Evolutionary conservation across 371 early-diverging fungal genomes (phyloP).

Genomic region (Fennellomyces sp.): DNA sequence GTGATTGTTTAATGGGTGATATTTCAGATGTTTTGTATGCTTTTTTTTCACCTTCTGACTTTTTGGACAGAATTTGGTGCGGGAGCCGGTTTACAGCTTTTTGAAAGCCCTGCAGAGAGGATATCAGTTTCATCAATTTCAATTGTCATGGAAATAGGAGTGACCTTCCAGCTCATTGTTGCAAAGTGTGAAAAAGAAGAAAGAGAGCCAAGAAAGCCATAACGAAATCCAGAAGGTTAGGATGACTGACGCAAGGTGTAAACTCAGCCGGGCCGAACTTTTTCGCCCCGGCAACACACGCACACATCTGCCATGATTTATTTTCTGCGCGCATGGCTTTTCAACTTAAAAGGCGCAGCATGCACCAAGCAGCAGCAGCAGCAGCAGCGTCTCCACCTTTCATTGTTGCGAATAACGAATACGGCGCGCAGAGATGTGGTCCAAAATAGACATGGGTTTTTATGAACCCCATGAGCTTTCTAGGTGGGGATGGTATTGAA

Average conservation of each 20-base stretch:
- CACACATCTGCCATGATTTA: not conserved
- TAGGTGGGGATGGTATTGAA: constrained; percentile 63
- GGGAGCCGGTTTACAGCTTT: constrained; percentile 32
- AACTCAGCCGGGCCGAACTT: too few species aligned
- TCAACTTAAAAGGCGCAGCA: too few species aligned
- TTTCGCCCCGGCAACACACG: not conserved
- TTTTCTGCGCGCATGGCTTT: too few species aligned
- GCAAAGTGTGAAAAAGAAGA: constrained; percentile 3
- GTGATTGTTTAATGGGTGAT: too few species aligned
- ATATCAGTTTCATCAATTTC: not conserved
- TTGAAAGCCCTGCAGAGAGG: constrained; percentile 18
- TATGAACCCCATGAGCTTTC: not conserved
- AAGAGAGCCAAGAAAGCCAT: constrained; percentile 10
- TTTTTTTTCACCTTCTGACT: constrained; percentile 50
- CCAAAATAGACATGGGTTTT: not conserved
- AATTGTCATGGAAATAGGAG: not conserved
- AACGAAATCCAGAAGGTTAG: too few species aligned
- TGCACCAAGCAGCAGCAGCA: not conserved
- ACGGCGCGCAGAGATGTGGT: too few species aligned
- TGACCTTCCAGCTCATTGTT: constrained; percentile 35
- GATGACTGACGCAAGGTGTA: too few species aligned
- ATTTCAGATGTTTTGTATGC: too few species aligned
- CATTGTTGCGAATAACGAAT: not conserved
- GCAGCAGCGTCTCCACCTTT: not conserved
- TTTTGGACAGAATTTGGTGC: constrained; percentile 47